A percentile compares a stretch with the other conserved stretches of the same genome.
Evolutionary conservation across 371 early-diverging fungal genomes (phyloP).

Genomic region (Mortierella polycephala): DNA sequence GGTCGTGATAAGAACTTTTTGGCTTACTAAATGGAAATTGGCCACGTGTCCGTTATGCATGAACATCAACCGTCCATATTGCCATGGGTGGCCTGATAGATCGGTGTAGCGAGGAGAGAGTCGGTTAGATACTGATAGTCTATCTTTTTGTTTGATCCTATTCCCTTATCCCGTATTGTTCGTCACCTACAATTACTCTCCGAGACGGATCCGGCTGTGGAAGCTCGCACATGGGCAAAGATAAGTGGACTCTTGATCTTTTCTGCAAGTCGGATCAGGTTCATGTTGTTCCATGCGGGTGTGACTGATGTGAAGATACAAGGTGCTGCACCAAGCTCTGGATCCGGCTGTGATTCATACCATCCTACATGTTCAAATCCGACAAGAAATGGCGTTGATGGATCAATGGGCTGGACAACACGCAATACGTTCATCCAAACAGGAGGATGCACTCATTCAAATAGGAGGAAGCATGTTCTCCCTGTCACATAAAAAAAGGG

Average conservation of each 20-base stretch:
- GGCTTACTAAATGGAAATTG: constrained; percentile 70
- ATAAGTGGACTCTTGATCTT: constrained; percentile 81
- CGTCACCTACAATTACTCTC: constrained; percentile 82
- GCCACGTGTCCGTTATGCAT: constrained; percentile 90
- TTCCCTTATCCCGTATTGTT: constrained; percentile 62
- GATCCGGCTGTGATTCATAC: constrained; percentile 71
- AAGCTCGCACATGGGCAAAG: constrained; percentile 90
- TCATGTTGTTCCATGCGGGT: constrained; percentile 91
- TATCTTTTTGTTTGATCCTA: not conserved
- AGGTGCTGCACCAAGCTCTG: constrained; percentile 62
- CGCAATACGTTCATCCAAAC: not conserved
- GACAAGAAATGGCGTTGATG: not conserved
- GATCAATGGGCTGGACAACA: not conserved
- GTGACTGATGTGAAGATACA: constrained; percentile 89
- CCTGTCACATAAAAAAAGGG: no score
- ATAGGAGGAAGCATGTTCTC: no score
- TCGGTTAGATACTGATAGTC: not conserved
- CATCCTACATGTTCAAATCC: constrained; percentile 59
- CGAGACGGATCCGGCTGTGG: constrained; percentile 81
- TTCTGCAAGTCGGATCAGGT: constrained; percentile 82
- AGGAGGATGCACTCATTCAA: not conserved
- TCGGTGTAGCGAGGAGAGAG: constrained; percentile 27
- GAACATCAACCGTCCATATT: constrained; percentile 84
- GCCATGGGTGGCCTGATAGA: constrained; percentile 74
- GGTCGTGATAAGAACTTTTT: not conserved